Percentiles rank a stretch among this genome's conserved stretches.
Evolutionary conservation across 352 stramenopile genomes (phyloP).

Genomic region (Stramenopiles sp.): DNA sequence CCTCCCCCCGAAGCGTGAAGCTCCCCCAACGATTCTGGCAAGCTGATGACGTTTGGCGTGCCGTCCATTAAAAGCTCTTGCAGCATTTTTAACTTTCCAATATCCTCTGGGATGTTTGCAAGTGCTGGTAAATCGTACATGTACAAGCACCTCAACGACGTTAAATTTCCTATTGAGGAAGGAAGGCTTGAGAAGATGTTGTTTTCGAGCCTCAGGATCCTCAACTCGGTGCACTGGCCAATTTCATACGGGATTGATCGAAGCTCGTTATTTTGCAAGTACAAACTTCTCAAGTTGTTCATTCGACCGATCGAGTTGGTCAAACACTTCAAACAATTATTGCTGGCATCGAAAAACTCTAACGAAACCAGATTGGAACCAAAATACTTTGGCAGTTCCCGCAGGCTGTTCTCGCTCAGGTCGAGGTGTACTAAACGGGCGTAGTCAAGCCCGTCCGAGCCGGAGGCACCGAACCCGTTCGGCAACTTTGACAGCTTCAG

Average conservation of each 20-base stretch:
- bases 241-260: neutral
- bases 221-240: neutral
- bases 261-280: neutral
- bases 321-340: neutral
- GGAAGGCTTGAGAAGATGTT: neutral
- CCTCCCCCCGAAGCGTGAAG: neutral
- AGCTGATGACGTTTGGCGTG: neutral
- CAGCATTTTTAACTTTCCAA: slow-evolving; percentile 6
- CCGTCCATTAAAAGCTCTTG: neutral
- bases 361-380: neutral
- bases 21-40: neutral
- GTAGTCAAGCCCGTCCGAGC: neutral
- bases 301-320: neutral
- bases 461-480: neutral
- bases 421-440: neutral
- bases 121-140: slow-evolving; percentile 1
- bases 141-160: neutral
- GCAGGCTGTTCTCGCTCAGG: neutral
- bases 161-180: neutral
- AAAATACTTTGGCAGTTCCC: neutral
- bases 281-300: neutral
- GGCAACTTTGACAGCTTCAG: neutral
- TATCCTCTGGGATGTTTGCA: neutral
- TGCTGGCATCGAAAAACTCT: neutral
- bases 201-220: neutral